These are phyloP conservation scores for Auricularia sp. DNA, from an alignment of 768 basidiomycete species.

Conservation along the genomic window DNA sequence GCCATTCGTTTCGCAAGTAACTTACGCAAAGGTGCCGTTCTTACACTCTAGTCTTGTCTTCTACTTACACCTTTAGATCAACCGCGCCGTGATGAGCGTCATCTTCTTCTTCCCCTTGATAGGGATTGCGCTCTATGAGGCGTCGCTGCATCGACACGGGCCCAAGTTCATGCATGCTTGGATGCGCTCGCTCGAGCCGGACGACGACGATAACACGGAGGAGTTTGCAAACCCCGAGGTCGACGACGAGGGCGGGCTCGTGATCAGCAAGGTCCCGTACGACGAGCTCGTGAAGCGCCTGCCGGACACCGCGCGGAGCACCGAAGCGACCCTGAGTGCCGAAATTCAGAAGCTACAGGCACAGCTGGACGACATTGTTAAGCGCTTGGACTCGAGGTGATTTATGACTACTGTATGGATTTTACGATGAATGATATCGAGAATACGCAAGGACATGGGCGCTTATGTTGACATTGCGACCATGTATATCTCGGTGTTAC, in stretches of 20 bases:
- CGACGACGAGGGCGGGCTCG: constrained; percentile 44
- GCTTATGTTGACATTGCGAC: too few species aligned
- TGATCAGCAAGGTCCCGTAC: constrained; percentile 65
- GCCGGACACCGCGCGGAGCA: constrained; percentile 67
- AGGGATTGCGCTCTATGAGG: constrained; percentile 68
- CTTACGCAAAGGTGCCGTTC: constrained; percentile 47
- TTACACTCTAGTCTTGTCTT: too few species aligned
- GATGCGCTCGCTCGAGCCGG: constrained; percentile 45
- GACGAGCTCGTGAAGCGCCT: constrained; percentile 59
- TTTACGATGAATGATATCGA: too few species aligned
- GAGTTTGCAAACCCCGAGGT: constrained; percentile 50
- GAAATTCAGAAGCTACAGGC: constrained; percentile 52
- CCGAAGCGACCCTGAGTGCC: constrained; percentile 53
- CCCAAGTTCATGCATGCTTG: constrained; percentile 58
- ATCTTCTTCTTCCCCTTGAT: constrained; percentile 78
- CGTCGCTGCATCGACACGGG: constrained; percentile 32
- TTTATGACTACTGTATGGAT: background rate
- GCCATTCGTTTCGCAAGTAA: constrained; percentile 32
- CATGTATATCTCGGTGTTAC: too few species aligned
- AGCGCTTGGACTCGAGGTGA: constrained; percentile 22
- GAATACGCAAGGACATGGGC: too few species aligned
- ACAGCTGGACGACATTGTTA: constrained; percentile 28
- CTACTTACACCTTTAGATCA: constrained; percentile 38
- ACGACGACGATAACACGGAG: constrained; percentile 47
- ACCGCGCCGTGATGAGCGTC: constrained; percentile 64